These are phyloP conservation scores for Russula vinacea DNA, from an alignment of 768 basidiomycete genomes.

Conservation along the genomic window DNA sequence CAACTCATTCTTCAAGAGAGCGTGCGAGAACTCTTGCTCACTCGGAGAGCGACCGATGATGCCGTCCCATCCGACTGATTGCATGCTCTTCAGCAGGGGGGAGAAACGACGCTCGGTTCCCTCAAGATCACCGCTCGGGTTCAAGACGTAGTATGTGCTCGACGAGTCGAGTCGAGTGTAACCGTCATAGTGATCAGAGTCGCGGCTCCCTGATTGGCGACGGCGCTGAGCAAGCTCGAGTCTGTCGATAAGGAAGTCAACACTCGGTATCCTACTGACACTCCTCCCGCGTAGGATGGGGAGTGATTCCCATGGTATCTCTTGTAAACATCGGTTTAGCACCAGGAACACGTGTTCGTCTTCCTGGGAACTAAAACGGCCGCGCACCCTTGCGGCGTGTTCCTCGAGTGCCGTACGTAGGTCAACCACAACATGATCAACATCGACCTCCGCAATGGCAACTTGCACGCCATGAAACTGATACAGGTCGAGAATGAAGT, in stretches of 20 bases:
- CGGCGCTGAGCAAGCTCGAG: conserved; percentile 51
- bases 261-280: conserved; percentile 87
- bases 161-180: conserved; percentile 58
- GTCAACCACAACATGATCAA: conserved; percentile 87
- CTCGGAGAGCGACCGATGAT: conserved; percentile 70
- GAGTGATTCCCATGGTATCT: conserved; percentile 94
- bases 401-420: conserved; percentile 75
- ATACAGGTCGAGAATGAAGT: conserved; percentile 90
- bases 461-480: conserved; percentile 90
- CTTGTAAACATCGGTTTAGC: conserved; percentile 84
- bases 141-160: conserved; percentile 80
- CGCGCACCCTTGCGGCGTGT: conserved; percentile 46
- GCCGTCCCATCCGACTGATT: conserved; percentile 76
- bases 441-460: conserved; percentile 86
- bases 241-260: conserved; percentile 85
- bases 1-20: conserved; percentile 70
- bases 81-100: conserved; percentile 74
- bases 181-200: conserved; percentile 36
- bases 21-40: conserved; percentile 78
- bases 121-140: conserved; percentile 87
- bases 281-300: conserved; percentile 80
- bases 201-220: conserved; percentile 39
- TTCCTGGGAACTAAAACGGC: conserved; percentile 31
- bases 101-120: conserved; percentile 81
- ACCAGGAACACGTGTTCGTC: conserved; percentile 84